Percentiles rank a stretch among this genome's conserved stretches.
Conservation (phyloP, 495 filamentous ascomycete genomes). For the Penicillium flavigenum region DNA sequence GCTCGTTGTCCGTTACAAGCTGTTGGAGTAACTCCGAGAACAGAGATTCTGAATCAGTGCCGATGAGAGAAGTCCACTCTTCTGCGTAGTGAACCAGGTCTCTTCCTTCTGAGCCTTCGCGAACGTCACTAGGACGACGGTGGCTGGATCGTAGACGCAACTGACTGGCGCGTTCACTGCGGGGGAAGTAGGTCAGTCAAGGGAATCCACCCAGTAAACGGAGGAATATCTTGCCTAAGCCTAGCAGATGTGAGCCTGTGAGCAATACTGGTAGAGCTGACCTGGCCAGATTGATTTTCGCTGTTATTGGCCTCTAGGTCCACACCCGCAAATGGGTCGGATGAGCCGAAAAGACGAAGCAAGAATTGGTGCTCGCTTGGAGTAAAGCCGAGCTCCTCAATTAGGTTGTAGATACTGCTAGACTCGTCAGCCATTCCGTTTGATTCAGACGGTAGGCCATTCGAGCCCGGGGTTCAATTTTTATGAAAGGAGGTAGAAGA, state of each 20-base stretch:
- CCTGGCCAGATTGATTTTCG: neutral
- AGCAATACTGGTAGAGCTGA: neutral
- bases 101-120: neutral
- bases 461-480: neutral
- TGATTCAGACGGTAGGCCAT: too few relatives aligned
- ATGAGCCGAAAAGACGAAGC: neutral
- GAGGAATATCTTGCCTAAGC: neutral
- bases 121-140: neutral
- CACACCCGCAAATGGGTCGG: constrained; percentile 3
- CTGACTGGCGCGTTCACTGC: neutral
- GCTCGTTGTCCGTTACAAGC: neutral
- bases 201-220: neutral
- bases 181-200: neutral
- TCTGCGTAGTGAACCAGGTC: neutral
- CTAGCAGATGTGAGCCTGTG: neutral
- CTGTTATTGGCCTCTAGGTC: neutral
- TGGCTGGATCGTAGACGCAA: neutral
- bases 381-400: constrained; percentile 5
- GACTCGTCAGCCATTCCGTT: neutral
- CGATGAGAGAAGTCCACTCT: constrained; percentile 6
- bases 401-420: neutral
- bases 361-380: constrained; percentile 3
- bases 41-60: neutral
- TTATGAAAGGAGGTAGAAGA: neutral
- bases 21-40: neutral